These are phyloP conservation scores for Leishmania mexicana DNA, from an alignment of 208 protist species.

Conservation along the genomic window DNA sequence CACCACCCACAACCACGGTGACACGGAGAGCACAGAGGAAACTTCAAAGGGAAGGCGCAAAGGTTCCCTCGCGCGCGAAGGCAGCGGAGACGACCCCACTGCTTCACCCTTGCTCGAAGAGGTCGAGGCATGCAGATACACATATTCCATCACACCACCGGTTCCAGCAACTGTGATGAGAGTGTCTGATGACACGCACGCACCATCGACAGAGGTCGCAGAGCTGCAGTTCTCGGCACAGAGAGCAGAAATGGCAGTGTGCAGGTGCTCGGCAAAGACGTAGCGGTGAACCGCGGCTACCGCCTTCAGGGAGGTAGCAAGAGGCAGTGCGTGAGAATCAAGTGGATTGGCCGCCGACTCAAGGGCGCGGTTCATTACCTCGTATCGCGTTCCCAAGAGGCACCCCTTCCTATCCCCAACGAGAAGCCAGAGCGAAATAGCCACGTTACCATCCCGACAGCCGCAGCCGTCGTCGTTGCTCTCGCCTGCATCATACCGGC, in stretches of 20 bases:
- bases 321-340: background rate
- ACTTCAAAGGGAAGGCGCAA: conserved; percentile 59
- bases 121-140: conserved; percentile 4
- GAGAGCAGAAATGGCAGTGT: conserved; percentile 19
- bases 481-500: background rate
- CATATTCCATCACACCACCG: conserved; percentile 20
- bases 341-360: background rate
- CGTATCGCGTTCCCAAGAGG: conserved; percentile 4
- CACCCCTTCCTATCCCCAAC: conserved; percentile 23
- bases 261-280: conserved; percentile 29
- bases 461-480: background rate
- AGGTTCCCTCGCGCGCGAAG: conserved; percentile 10
- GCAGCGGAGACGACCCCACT: background rate
- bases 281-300: conserved; percentile 12
- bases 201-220: background rate
- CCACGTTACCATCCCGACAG: background rate
- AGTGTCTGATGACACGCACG: background rate
- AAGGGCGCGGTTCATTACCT: background rate
- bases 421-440: conserved; percentile 19
- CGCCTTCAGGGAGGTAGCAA: conserved; percentile 1
- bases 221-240: conserved; percentile 10
- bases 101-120: background rate
- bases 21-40: conserved; percentile 44
- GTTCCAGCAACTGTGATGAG: conserved; percentile 25
- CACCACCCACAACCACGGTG: conserved; percentile 33